A percentile compares a stretch with the other conserved stretches of the same genome.
phyloP scores from a whole-genome alignment of 2,329 filamentous ascomycete species.

The Dryadomyces quercivorus region DNA sequence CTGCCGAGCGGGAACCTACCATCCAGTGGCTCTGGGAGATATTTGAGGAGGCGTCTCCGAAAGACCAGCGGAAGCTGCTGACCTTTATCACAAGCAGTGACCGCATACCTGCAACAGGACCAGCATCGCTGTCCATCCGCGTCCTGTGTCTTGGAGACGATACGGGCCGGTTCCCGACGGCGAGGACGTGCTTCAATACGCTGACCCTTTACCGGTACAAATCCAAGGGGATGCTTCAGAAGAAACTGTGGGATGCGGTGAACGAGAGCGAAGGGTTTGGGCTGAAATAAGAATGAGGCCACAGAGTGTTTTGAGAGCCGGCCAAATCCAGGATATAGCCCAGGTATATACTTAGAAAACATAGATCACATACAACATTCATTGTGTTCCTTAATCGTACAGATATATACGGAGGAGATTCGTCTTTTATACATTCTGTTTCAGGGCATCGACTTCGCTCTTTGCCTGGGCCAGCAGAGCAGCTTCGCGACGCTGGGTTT shows the following conservation, averaged over 20 bases:
- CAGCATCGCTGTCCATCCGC: constrained; percentile 65
- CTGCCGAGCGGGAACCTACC: constrained; percentile 50
- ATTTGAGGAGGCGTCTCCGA: constrained; percentile 52
- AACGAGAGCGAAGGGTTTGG: constrained; percentile 86
- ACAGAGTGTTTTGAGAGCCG: background rate
- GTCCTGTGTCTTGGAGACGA: constrained; percentile 67
- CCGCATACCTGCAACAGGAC: constrained; percentile 78
- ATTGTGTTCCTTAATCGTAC: background rate
- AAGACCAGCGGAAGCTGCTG: constrained; percentile 65
- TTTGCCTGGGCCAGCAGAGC: constrained; percentile 43
- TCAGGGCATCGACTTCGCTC: constrained; percentile 33
- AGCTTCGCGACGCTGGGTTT: constrained; percentile 50
- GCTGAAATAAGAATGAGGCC: constrained; percentile 46
- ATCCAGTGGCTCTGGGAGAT: constrained; percentile 83
- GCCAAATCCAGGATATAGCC: background rate
- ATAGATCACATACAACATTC: background rate
- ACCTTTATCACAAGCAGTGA: constrained; percentile 86
- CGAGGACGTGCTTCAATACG: constrained; percentile 85
- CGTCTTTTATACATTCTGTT: constrained; percentile 14
- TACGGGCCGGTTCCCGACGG: constrained; percentile 63
- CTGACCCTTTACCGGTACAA: constrained; percentile 64
- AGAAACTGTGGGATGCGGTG: constrained; percentile 74
- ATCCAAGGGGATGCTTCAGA: constrained; percentile 53
- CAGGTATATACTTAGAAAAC: background rate
- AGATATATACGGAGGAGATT: background rate